Evolutionary conservation across 2,329 filamentous ascomycete species (phyloP), one percentile per base, ranked within the genome.

Genomic region (Cucurbitaria berberidis): DNA sequence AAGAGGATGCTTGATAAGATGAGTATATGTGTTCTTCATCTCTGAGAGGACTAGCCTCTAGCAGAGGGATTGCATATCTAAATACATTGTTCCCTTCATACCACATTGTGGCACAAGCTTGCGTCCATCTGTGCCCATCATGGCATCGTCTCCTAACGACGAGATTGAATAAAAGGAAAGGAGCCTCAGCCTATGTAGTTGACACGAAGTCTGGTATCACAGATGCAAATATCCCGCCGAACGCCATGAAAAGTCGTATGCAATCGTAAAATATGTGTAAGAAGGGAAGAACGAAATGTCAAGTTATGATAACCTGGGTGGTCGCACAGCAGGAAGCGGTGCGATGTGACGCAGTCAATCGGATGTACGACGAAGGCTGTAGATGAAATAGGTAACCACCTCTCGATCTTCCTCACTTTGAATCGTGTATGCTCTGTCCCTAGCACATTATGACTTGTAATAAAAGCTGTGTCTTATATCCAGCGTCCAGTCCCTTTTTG

Each of bases 171-270:
- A 36, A 18, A 54, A 61, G 51, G 47, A 66, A 59, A 57, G 22
- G 60, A 60, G 64, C 63, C 48, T 36, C 54, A 57, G 68, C 67
- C 66, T 60, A 43, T 68, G 59, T 68, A 62, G 61, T 63, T 73
- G 69, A 73, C 70, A 60, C 62, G 55, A 59, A 60, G 72, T 73
- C 70, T 74, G 72, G 72, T 74, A 74, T 74, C 72, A 73, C 68
- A 63, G 52, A 59, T 63, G 55, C 48, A 55, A 56, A 62, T 51
- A 48, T 59, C 59, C 49, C 60, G 49, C 63, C 60, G 55, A 70
- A 69, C 65, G 59, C 65, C 69, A 51, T 26, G 61, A 61, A 64
- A 64, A 54, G 51, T 69, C 62, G 53, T 70, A 50, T 67, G 57
- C 58, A 53, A 57, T 70, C 70, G 53, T 74, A 49, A 70, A 67